Evolutionary conservation across 805 yeast genomes (phyloP), one percentile per base, ranked within the genome.

Genomic region (Suhomyces sp.): DNA sequence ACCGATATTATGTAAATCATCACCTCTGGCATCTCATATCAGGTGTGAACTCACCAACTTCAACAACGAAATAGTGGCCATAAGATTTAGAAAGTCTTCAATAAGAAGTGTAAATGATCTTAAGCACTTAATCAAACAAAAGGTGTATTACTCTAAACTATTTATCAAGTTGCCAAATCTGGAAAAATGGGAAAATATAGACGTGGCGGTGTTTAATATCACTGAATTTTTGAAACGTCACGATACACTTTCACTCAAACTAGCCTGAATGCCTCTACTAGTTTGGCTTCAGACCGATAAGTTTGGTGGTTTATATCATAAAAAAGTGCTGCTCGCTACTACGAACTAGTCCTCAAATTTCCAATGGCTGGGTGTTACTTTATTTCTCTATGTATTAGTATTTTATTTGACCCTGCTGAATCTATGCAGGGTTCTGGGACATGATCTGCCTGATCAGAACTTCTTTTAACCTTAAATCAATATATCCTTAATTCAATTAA

Each of bases 21-120:
- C 20, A 7, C 48, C 39, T 40, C 46, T 46, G 24, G 47, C 13
- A 25, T 31, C 50, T 6, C 54, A 51, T 31, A 56, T 66, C 43
- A 63, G 65, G 51, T 69, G 72, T 55, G 68, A 67, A 49, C 62
- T 71, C 43, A 60, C 63, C 39, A 62, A 66, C 6, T 60, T 52
- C 31, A 59, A 63, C 19, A 58, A 62, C 48, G 72, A 69, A 44
- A 59, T 65, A 21, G 48, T 70, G 1, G 63, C 69, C 4, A 46
- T 69, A 15, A 61, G 65, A 17, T 48, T 68, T 15, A 57, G 61
- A 44, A 65, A 66, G 53, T 37, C 53, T 17, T 60, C 58, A 20
- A 55, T 70, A 15, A 51, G 54, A 21, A 53, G 63, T 8, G 45
- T 63, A 1, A 57, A 53, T 9, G 68, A 59, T 25, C 66, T 72